Percentiles rank a stretch among this genome's conserved stretches.
Conservation (phyloP, 2,329 filamentous ascomycete species). For the Helotiales sp. region DNA sequence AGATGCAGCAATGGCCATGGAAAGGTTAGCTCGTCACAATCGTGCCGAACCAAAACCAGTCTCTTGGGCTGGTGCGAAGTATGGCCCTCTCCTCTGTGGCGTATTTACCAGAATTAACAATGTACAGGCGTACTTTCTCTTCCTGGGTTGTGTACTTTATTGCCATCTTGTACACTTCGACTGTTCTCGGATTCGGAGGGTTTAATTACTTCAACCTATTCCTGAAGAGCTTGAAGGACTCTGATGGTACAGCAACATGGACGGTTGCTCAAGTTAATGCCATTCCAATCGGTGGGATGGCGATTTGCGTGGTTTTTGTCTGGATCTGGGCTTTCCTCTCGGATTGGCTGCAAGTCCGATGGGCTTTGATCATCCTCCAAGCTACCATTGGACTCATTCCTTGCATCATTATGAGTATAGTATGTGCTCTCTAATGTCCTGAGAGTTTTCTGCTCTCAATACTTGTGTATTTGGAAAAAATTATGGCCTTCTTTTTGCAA, state of each 20-base stretch:
- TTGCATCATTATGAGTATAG: conserved; percentile 52
- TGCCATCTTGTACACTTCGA: conserved; percentile 44
- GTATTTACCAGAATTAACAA: neutral
- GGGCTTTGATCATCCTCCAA: conserved; percentile 50
- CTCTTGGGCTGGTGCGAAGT: conserved; percentile 40
- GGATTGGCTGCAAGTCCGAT: conserved; percentile 48
- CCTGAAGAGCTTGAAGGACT: conserved; percentile 40
- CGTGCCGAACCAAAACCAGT: conserved; percentile 47
- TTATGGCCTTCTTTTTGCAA: no score
- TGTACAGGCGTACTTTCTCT: conserved; percentile 41
- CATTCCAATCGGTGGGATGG: conserved; percentile 48
- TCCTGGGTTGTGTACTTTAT: conserved; percentile 49
- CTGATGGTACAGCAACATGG: conserved; percentile 45
- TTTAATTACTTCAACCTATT: conserved; percentile 48
- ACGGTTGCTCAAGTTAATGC: conserved; percentile 46
- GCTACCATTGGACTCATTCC: conserved; percentile 47
- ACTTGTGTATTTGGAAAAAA: no score
- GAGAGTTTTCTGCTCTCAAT: no score
- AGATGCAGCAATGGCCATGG: conserved; percentile 44
- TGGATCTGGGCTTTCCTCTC: conserved; percentile 56
- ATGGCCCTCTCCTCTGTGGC: neutral
- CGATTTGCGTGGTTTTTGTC: conserved; percentile 49
- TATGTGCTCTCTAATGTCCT: no score
- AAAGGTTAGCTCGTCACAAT: conserved; percentile 43
- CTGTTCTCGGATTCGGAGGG: conserved; percentile 47